A percentile compares a stretch with the other conserved stretches of the same genome.
Conservation (phyloP, 352 stramenopile genomes). For the Pythium utonaiense region DNA sequence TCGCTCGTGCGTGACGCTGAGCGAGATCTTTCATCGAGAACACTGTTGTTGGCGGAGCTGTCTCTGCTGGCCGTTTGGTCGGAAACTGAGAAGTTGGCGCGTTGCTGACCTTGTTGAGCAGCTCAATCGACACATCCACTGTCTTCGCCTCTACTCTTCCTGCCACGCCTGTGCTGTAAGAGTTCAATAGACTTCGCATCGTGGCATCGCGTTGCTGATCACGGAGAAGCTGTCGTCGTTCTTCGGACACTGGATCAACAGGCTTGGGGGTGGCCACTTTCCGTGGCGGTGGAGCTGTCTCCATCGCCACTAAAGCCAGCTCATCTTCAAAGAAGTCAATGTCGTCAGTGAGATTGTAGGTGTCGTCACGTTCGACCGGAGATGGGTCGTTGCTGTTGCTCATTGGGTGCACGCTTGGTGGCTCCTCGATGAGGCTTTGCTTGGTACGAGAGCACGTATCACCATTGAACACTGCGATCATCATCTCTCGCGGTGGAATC, state of each 20-base stretch:
- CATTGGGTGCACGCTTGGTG: neutral
- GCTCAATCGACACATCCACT: constrained; percentile 22
- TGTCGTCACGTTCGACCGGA: neutral
- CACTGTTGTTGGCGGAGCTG: neutral
- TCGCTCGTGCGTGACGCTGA: constrained; percentile 9
- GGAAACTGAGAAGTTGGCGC: constrained; percentile 9
- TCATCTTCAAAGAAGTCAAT: constrained; percentile 1
- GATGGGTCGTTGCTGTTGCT: neutral
- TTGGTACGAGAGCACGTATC: constrained; percentile 38
- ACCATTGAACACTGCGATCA: constrained; percentile 49
- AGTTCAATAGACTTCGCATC: constrained; percentile 22
- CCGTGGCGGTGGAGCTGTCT: neutral
- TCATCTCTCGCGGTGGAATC: constrained; percentile 30
- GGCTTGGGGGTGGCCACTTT: constrained; percentile 3
- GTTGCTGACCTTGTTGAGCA: constrained; percentile 5
- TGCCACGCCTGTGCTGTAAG: constrained; percentile 4
- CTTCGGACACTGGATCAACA: constrained; percentile 16
- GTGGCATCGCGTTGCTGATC: constrained; percentile 24
- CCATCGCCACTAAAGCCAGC: neutral
- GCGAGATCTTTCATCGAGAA: constrained; percentile 26
- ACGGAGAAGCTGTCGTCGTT: constrained; percentile 10
- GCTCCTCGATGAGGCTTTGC: neutral
- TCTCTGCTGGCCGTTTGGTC: neutral
- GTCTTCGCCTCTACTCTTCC: neutral
- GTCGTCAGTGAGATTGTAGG: neutral